These are phyloP conservation scores for Ceratocystis ficicola DNA, from an alignment of 2,329 filamentous ascomycete genomes.

Conservation along the genomic window DNA sequence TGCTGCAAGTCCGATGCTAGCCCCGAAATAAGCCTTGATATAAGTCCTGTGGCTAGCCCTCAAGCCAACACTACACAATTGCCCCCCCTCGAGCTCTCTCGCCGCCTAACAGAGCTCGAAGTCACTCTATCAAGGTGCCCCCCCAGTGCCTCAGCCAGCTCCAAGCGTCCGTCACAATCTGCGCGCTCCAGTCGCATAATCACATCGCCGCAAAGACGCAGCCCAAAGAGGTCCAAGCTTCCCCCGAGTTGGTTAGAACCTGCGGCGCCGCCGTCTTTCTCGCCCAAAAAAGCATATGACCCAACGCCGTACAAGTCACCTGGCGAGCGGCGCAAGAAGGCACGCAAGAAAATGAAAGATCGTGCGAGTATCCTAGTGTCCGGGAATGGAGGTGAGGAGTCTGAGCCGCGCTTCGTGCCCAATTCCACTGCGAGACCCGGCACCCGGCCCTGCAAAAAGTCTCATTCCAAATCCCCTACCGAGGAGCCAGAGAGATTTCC, in stretches of 20 bases:
- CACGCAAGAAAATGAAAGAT: conserved; percentile 11
- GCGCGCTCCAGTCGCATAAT: neutral
- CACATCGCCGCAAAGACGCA: neutral
- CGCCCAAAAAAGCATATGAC: conserved; percentile 17
- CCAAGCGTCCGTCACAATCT: neutral
- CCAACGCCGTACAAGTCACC: conserved; percentile 12
- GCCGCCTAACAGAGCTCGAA: neutral
- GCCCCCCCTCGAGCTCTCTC: neutral
- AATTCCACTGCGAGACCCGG: neutral
- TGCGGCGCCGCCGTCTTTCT: neutral
- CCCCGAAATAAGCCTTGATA: neutral
- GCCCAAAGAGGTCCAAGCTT: neutral
- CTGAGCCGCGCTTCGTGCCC: neutral
- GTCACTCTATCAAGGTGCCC: neutral
- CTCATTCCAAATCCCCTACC: neutral
- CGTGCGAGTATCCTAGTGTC: neutral
- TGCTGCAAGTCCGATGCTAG: conserved; percentile 1
- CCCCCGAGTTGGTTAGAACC: neutral
- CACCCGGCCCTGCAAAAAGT: neutral
- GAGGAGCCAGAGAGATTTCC: neutral
- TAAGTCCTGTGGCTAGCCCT: neutral
- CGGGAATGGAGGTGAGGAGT: neutral
- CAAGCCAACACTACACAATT: neutral
- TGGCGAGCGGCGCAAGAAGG: conserved; percentile 13
- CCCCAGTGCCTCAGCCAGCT: neutral